Evolutionary conservation across 768 basidiomycete species (phyloP), one percentile per base, ranked within the genome.

Genomic region (Holtermannia corniformis): DNA sequence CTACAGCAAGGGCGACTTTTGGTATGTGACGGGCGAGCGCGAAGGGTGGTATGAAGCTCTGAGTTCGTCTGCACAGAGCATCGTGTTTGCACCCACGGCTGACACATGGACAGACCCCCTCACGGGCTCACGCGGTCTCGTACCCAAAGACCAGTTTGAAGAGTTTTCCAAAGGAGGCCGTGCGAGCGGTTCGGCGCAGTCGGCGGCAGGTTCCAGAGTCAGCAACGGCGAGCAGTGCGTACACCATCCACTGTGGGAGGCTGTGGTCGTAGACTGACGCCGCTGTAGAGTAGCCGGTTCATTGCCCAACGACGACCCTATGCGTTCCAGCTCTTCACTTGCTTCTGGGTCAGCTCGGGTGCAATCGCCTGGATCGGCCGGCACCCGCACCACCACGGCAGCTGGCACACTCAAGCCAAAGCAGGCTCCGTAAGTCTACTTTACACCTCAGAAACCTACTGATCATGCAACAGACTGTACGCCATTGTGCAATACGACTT

Each of bases 401-500:
- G 41, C 46, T 16, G 48, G 52, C 26, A 32, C 52, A 14, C 5
- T 23, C 7, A 59, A 53, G 32, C 37, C 56, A 4, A 55, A 51
- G 42, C 62, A 59, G 21, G 32, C 32, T 7, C 59, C 59, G 62
- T 51, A 49, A 54, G 59, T 52, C 21, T 14, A 14, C 28, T 4
- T 41, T 45, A 14, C 69, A 64, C 0, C 57, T 44, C 51, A 58
- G 68, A 0, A 56, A 65, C 56, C 78, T 74, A 68, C 63, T 78
- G 0, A 82, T 16, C 32, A 37, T 37, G n/a, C n/a, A n/a, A 81
- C 61, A 87, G 86, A 11, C 87, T 86, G 69, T 99, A 95, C 69
- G 95, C 93, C 21, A 80, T 93, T 61, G 95, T 99, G 23, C 80
- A 90, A 56, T 93, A 96, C 66, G 92, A 97, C 65, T 99, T 99